Base-by-base conservation (phyloP, 129 eudicot species). In the Helianthus tuberosus region DNA sequence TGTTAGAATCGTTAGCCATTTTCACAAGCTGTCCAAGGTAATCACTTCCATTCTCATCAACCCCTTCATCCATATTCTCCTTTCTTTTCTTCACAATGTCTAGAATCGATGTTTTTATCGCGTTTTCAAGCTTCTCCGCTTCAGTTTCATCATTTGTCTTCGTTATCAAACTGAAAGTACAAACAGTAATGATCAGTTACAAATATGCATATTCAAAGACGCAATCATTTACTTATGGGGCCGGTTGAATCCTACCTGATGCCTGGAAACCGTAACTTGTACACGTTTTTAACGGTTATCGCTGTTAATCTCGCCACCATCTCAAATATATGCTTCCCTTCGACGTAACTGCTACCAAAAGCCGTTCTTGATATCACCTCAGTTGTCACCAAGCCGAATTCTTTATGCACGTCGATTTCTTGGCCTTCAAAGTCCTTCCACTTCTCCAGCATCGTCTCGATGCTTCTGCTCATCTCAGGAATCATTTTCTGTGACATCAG, bases 291-390 rank as follows among this genome's bases (percentile, higher is more conserved):
- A 39, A 85, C 89, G 4, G 87, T 88, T 61, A 91, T 75, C 0
- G 83, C 72, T 0, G 89, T 83, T 55, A 87, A 13, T 48, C 81
- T 81, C 5, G 91, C 87, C 47, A 87, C 86, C 94, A 79, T 88
- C 47, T 88, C 89, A 65, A 91, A 88, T 61, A 88, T 84, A 74
- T 86, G 86, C 35, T 82, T 75, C 23, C 91, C 97, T 71, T 88
- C 91, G 8, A 80, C 44, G 32, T 76, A 84, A 70, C 89, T 85
- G 54, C 89, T 83, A 13, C 93, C 89, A 75, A 90, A 90, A 49
- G 96, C 93, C 5, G 93, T 90, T 72, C 84, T 87, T 3, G 97
- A 88, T 59, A 91, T 91, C 61, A 91, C 94, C 63, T 85, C 91
- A 14, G 97, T 83, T 47, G 96, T 90, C 36, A 86, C 77, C 3